Conservation (phyloP, 2,329 filamentous ascomycete species). For the Fusarium beomiforme region DNA sequence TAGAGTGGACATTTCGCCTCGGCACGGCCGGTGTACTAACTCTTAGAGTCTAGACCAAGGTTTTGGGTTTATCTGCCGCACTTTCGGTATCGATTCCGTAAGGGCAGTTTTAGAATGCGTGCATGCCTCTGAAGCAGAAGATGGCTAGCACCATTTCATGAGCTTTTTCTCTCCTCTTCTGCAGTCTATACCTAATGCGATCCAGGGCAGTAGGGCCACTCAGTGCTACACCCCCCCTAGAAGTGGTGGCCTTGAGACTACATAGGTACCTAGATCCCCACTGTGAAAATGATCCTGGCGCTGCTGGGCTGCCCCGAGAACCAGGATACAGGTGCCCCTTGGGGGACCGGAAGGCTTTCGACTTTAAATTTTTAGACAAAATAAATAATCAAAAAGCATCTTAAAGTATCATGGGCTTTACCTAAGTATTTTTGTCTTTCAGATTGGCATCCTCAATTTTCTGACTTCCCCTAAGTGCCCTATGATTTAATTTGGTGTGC, state of each 20-base stretch:
- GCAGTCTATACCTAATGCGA: background rate
- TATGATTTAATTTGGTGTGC: background rate
- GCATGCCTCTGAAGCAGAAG: background rate
- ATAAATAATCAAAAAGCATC: too few species aligned
- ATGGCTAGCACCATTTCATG: constrained; percentile 9
- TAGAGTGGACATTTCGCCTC: constrained; percentile 4
- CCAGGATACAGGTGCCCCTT: constrained; percentile 43
- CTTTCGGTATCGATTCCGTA: constrained; percentile 42
- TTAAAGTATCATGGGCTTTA: too few species aligned
- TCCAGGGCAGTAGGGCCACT: constrained; percentile 1
- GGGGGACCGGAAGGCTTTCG: too few species aligned
- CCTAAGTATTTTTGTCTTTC: too few species aligned
- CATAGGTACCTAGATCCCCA: constrained; percentile 31
- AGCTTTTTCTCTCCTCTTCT: constrained; percentile 14
- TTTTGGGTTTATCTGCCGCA: constrained; percentile 38
- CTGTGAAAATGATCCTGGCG: constrained; percentile 36
- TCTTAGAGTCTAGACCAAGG: constrained; percentile 7
- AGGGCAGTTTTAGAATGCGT: constrained; percentile 24
- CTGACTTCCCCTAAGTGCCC: too few species aligned
- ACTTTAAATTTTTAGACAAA: too few species aligned
- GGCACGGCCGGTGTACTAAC: constrained; percentile 20
- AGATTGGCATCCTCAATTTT: too few species aligned
- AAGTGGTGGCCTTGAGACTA: background rate
- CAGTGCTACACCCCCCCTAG: constrained; percentile 8
- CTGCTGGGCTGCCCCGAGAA: constrained; percentile 40